Evolutionary conservation across 2,329 filamentous ascomycete genomes (phyloP), one percentile per base, ranked within the genome.

Genomic region (Talaromyces pinophilus): DNA sequence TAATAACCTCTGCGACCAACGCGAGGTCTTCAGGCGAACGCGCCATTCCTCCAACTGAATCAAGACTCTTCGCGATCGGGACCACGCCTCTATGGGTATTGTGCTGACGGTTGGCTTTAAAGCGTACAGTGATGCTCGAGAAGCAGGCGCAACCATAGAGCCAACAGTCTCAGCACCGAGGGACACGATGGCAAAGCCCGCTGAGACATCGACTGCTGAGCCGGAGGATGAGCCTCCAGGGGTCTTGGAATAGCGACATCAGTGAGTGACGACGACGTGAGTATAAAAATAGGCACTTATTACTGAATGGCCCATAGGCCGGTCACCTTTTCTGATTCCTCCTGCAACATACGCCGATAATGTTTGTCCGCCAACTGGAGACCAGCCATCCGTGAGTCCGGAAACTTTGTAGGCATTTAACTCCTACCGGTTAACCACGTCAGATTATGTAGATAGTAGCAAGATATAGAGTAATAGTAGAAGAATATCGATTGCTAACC

Each of bases 61-160:
- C 63, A 54, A 65, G 28, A 19, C 11, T 33, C 5, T 28, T 44
- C 25, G 59, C 25, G 8, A 57, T 8, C 5, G 25, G 35, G 11
- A 55, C 13, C 2, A 62, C 6, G 1, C 64, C 46, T 60, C 19
- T 22, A 13, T 10, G 7, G 59, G 22, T 25, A 61, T 17, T 22
- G 50, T 44, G 0, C 57, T 57, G 1, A 48, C 11, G 5, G 57
- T 65, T 3, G 59, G 59, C 15, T 57, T 62, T 2, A 65, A n/a
- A 7, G 48, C 8, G 15, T 65, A 62, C 15, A 62, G 15, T 10
- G 30, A 40, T 17, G 48, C 64, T 15, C 59, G 59, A 19, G 35
- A 33, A n/a, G 64, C 25, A 25, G 59, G 57, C 3, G 35, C 19
- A n/a, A 57, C 48, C 2, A 65, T 22, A 3, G 64, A 65, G 13